Evolutionary conservation across 2,329 filamentous ascomycete genomes (phyloP).

Genomic region (Penicillium sp.): DNA sequence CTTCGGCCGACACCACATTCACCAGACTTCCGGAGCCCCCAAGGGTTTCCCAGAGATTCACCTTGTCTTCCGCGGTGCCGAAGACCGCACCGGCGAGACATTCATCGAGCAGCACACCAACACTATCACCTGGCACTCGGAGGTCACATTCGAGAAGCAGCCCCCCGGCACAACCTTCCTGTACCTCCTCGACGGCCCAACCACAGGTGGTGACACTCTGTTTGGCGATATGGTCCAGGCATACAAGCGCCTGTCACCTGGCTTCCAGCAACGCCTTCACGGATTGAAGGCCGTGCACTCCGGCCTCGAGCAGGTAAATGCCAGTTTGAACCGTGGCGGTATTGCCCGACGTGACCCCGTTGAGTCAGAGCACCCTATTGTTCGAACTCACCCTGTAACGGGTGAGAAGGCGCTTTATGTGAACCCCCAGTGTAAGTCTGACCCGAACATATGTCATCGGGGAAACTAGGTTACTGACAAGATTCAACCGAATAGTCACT

Average conservation of each 20-base stretch:
- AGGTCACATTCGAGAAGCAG: constrained; percentile 84
- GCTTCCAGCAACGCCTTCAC: constrained; percentile 76
- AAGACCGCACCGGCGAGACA: constrained; percentile 59
- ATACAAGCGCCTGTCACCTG: constrained; percentile 75
- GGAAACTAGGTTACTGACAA: neutral
- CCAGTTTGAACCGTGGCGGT: constrained; percentile 64
- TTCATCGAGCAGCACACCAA: constrained; percentile 71
- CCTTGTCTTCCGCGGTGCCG: constrained; percentile 70
- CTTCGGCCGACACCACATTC: constrained; percentile 79
- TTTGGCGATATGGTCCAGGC: constrained; percentile 78
- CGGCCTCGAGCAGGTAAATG: constrained; percentile 74
- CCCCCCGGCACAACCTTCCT: constrained; percentile 88
- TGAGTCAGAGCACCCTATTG: constrained; percentile 70
- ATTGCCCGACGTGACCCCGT: constrained; percentile 75
- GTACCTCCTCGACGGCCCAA: constrained; percentile 79
- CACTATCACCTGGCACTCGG: constrained; percentile 84
- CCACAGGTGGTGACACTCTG: constrained; percentile 78
- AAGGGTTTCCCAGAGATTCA: constrained; percentile 72
- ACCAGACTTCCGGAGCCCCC: constrained; percentile 74
- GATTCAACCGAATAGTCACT: constrained; percentile 57
- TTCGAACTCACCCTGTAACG: constrained; percentile 76
- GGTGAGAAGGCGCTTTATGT: constrained; percentile 82
- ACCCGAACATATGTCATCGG: neutral
- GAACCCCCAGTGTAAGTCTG: constrained; percentile 71
- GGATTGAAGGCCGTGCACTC: constrained; percentile 80